Conservation (phyloP, 805 yeast species). For the Ogataea neopini region DNA sequence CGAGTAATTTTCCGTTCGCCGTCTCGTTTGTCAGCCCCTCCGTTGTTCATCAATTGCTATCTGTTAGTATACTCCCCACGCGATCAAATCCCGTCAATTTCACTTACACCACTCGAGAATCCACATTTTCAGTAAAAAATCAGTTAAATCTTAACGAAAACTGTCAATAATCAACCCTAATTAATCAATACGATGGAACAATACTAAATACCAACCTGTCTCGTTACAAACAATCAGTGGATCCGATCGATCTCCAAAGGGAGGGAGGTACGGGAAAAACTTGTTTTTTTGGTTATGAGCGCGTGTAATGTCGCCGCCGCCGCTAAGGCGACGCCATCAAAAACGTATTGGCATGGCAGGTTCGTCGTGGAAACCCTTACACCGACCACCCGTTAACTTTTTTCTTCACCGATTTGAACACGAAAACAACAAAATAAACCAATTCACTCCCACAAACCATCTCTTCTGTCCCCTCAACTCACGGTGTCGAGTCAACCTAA, state of each 20-base stretch:
- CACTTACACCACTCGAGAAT: constrained; percentile 42
- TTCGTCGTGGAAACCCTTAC: constrained; percentile 3
- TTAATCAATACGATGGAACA: too few relatives aligned
- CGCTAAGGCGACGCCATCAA: too few relatives aligned
- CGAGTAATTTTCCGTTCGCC: too few relatives aligned
- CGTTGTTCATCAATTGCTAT: neutral
- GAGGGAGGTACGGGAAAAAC: neutral
- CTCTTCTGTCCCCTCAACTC: neutral
- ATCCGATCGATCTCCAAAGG: neutral
- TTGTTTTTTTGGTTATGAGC: neutral
- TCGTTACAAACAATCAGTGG: neutral
- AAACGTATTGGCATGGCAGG: too few relatives aligned
- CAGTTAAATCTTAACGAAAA: neutral
- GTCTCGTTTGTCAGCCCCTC: neutral
- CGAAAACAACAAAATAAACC: constrained; percentile 6
- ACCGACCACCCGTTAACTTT: neutral
- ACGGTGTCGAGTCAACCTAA: neutral
- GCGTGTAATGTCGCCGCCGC: too few relatives aligned
- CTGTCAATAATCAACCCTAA: too few relatives aligned
- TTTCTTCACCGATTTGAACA: constrained; percentile 1
- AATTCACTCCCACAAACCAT: too few relatives aligned
- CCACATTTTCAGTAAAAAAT: constrained; percentile 31
- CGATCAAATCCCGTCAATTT: neutral
- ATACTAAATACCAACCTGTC: too few relatives aligned
- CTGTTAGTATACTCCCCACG: constrained; percentile 10